Conservation (phyloP, 768 basidiomycete species). For the Boletus huronensis region DNA sequence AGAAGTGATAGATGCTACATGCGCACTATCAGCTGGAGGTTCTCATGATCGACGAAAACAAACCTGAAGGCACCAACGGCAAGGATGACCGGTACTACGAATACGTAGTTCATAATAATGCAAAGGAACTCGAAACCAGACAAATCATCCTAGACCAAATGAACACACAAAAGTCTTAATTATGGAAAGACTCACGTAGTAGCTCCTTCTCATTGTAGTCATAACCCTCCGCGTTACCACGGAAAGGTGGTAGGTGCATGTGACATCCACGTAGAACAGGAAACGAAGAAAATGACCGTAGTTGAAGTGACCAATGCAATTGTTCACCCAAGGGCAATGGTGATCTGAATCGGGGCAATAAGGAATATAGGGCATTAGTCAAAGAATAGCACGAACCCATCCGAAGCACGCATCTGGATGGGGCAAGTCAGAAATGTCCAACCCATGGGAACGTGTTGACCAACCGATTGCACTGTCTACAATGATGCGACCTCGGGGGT, state of each 20-base stretch:
- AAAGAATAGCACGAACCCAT: conserved; percentile 60
- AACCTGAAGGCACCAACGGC: conserved; percentile 91
- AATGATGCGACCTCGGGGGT: conserved; percentile 90
- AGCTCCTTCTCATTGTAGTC: conserved; percentile 37
- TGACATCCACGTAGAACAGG: conserved; percentile 87
- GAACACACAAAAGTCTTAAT: not conserved
- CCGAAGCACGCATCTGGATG: conserved; percentile 70
- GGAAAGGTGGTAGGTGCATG: conserved; percentile 81
- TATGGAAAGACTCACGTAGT: conserved; percentile 46
- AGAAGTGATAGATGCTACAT: conserved; percentile 81
- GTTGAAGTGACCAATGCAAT: conserved; percentile 92
- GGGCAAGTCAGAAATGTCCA: conserved; percentile 1
- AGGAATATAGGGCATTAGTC: conserved; percentile 1
- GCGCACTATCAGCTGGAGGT: conserved; percentile 12
- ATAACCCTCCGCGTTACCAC: conserved; percentile 75
- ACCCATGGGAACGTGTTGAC: conserved; percentile 21
- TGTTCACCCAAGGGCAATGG: conserved; percentile 92
- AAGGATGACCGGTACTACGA: conserved; percentile 82
- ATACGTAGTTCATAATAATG: conserved; percentile 82
- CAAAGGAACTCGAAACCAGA: conserved; percentile 69
- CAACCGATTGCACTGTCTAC: conserved; percentile 79
- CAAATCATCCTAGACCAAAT: conserved; percentile 56
- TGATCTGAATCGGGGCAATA: conserved; percentile 52
- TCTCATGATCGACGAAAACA: not conserved
- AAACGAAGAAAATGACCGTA: conserved; percentile 89